These are phyloP conservation scores for Ilex asprella DNA, from an alignment of 257 asterid genomes.

Conservation along the genomic window DNA sequence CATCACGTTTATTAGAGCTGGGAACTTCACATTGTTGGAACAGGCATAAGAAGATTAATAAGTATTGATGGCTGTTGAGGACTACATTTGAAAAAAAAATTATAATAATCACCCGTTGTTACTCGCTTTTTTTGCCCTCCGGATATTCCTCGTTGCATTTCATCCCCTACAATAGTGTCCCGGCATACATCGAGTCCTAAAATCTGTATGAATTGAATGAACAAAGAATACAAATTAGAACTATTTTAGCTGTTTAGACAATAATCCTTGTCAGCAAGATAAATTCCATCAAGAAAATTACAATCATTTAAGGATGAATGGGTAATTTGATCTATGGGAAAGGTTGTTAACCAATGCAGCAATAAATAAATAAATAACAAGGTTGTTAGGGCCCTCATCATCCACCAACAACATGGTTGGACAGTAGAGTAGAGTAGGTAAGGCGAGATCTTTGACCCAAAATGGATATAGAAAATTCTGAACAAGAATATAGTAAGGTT, in stretches of 20 bases:
- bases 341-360: conserved; percentile 1
- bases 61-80: too few relatives aligned
- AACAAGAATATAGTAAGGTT: conserved; percentile 1
- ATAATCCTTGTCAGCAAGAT: too few relatives aligned
- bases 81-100: too few relatives aligned
- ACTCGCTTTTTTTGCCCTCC: conserved; percentile 68
- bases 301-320: too few relatives aligned
- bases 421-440: too few relatives aligned
- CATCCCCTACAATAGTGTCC: conserved; percentile 61
- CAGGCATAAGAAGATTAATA: too few relatives aligned
- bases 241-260: not conserved
- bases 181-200: conserved; percentile 53
- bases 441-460: conserved; percentile 10
- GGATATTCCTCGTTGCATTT: conserved; percentile 63
- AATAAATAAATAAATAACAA: not conserved
- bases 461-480: not conserved
- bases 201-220: conserved; percentile 29
- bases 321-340: not conserved
- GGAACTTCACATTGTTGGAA: too few relatives aligned
- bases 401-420: too few relatives aligned
- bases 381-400: too few relatives aligned
- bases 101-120: conserved; percentile 39
- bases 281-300: too few relatives aligned
- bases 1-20: too few relatives aligned
- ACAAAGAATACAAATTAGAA: not conserved